Percentiles rank a stretch among this genome's conserved stretches.
phyloP scores from a whole-genome alignment of 306 rosid genomes.

The Rosa chinensis region DNA sequence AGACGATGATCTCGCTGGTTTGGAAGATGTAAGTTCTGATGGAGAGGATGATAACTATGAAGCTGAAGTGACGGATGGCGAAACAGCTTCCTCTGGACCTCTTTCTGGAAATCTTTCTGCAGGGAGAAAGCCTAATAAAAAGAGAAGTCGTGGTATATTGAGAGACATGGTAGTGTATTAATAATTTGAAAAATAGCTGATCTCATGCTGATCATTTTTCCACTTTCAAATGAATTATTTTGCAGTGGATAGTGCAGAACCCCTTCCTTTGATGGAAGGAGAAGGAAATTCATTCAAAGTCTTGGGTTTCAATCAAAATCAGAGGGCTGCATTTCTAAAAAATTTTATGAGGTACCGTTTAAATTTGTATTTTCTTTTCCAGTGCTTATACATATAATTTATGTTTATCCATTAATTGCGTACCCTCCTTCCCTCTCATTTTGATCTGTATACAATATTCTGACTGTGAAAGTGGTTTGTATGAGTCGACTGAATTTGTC shows the following conservation, averaged over 20 bases:
- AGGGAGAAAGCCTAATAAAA: slow-evolving; percentile 57
- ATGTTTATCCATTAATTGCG: not conserved
- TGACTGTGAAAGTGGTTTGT: not conserved
- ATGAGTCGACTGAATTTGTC: not conserved
- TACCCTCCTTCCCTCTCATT: not conserved
- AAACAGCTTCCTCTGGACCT: slow-evolving; percentile 61
- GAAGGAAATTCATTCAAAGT: slow-evolving; percentile 96
- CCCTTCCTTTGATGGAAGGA: slow-evolving; percentile 96
- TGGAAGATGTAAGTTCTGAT: slow-evolving; percentile 94
- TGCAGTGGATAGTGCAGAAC: slow-evolving; percentile 80
- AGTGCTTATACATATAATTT: not conserved
- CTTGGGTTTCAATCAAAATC: slow-evolving; percentile 94
- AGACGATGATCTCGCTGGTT: slow-evolving; percentile 98
- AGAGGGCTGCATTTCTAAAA: slow-evolving; percentile 94
- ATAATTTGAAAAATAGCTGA: slow-evolving; percentile 3
- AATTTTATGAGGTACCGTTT: slow-evolving; percentile 78
- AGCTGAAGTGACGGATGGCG: slow-evolving; percentile 86
- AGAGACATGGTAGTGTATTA: slow-evolving; percentile 6
- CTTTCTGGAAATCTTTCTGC: slow-evolving; percentile 30
- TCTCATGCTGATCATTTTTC: slow-evolving; percentile 16
- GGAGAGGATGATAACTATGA: slow-evolving; percentile 96
- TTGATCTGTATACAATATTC: not conserved
- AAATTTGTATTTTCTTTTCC: slow-evolving; percentile 3
- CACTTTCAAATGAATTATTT: slow-evolving; percentile 23
- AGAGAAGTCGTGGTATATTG: slow-evolving; percentile 71